Conservation (phyloP, 2,329 filamentous ascomycete species). For the Colletotrichum abscissum region DNA sequence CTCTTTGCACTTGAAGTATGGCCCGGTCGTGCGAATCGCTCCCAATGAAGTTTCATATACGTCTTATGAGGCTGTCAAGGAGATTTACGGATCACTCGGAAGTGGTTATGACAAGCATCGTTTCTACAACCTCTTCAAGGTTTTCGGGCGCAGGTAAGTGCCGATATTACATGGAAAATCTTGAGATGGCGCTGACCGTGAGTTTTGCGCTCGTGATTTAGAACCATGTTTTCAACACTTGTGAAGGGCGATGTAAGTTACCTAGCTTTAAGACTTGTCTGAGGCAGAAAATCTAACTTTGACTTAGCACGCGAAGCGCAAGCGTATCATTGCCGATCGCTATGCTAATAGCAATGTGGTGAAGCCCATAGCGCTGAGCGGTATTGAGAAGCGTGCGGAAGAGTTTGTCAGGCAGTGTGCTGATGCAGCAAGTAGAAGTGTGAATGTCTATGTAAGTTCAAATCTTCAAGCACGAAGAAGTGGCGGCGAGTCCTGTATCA, state of each 20-base stretch:
- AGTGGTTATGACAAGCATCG: conserved; percentile 74
- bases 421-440: conserved; percentile 52
- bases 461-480: neutral
- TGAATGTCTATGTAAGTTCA: conserved; percentile 70
- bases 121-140: conserved; percentile 70
- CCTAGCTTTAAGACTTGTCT: neutral
- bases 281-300: neutral
- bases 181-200: neutral
- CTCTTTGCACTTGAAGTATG: conserved; percentile 64
- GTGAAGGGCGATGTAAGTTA: conserved; percentile 62
- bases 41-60: conserved; percentile 71
- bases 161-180: neutral
- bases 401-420: conserved; percentile 67
- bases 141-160: conserved; percentile 65
- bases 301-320: conserved; percentile 69
- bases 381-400: conserved; percentile 66
- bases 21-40: conserved; percentile 67
- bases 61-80: conserved; percentile 65
- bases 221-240: conserved; percentile 70
- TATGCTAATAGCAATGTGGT: conserved; percentile 77
- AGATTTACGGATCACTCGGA: conserved; percentile 71
- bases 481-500: neutral
- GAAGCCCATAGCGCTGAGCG: conserved; percentile 62
- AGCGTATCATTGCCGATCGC: conserved; percentile 71
- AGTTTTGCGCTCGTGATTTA: conserved; percentile 36